Evolutionary conservation across 2,329 filamentous ascomycete genomes (phyloP).

Genomic region (Exophiala sp.): DNA sequence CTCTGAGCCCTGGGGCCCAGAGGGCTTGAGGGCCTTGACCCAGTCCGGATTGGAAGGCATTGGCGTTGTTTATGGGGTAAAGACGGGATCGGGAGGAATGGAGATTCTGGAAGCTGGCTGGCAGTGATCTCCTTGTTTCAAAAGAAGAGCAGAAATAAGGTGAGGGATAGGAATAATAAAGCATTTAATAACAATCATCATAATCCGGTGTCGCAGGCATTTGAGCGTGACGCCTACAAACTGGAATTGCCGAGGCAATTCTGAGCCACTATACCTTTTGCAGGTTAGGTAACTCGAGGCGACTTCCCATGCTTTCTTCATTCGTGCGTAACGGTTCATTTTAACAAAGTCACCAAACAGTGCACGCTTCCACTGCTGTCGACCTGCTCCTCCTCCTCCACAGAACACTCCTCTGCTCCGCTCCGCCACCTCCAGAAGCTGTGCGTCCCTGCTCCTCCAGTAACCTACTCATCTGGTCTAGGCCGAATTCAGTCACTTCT

Average conservation of each 20-base stretch:
- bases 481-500: neutral
- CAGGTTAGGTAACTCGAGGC: neutral
- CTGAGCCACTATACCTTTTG: neutral
- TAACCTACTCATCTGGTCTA: neutral
- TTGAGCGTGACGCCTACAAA: neutral
- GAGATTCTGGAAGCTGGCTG: no score
- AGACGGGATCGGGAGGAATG: no score
- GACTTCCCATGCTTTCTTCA: neutral
- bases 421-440: neutral
- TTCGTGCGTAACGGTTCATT: neutral
- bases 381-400: neutral
- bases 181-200: neutral
- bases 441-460: neutral
- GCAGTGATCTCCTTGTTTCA: no score
- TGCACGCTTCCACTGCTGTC: neutral
- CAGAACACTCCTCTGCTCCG: no score
- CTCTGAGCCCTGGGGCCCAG: conserved; percentile 62
- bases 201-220: neutral
- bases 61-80: neutral
- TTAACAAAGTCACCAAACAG: no score
- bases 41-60: conserved; percentile 50
- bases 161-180: no score
- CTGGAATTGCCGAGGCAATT: neutral
- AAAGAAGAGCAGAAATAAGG: no score
- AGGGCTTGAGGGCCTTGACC: conserved; percentile 61